A percentile compares a stretch with the other conserved stretches of the same genome.
These are phyloP conservation scores for Lachnellula arida DNA, from an alignment of 2,329 filamentous ascomycete genomes.

Conservation along the genomic window DNA sequence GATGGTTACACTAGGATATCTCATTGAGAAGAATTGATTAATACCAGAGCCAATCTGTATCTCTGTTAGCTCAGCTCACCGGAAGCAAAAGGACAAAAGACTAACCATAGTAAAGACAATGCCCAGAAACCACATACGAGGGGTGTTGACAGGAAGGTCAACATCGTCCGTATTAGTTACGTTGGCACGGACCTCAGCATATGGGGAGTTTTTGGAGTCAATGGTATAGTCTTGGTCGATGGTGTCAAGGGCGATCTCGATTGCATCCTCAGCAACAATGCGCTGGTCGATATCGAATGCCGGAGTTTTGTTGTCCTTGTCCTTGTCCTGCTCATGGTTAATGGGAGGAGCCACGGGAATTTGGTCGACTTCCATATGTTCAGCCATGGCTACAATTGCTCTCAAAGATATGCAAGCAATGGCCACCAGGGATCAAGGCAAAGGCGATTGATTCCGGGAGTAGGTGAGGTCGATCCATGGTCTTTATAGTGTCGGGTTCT, in stretches of 20 bases:
- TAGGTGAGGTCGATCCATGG: no score
- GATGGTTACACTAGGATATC: conserved; percentile 30
- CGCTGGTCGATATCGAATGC: no score
- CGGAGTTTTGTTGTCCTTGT: no score
- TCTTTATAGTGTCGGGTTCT: no score
- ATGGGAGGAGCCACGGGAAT: no score
- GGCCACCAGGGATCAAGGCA: no score
- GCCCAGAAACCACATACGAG: conserved; percentile 62
- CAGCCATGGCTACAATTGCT: no score
- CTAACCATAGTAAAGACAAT: conserved; percentile 30
- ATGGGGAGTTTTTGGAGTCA: background rate
- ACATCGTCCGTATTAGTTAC: conserved; percentile 62
- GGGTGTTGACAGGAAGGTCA: conserved; percentile 59
- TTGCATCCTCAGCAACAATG: background rate
- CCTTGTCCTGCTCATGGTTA: no score
- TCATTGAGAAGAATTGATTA: conserved; percentile 26
- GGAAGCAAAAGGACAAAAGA: conserved; percentile 2
- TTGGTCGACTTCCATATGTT: no score
- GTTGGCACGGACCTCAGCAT: conserved; percentile 40
- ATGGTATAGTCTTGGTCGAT: conserved; percentile 9
- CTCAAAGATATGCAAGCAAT: no score
- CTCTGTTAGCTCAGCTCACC: no score
- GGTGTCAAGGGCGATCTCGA: conserved; percentile 7
- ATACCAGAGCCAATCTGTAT: conserved; percentile 16
- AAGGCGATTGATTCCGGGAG: no score